phyloP scores from a whole-genome alignment of 305 asterid species.

The Fraxinus greggii region DNA sequence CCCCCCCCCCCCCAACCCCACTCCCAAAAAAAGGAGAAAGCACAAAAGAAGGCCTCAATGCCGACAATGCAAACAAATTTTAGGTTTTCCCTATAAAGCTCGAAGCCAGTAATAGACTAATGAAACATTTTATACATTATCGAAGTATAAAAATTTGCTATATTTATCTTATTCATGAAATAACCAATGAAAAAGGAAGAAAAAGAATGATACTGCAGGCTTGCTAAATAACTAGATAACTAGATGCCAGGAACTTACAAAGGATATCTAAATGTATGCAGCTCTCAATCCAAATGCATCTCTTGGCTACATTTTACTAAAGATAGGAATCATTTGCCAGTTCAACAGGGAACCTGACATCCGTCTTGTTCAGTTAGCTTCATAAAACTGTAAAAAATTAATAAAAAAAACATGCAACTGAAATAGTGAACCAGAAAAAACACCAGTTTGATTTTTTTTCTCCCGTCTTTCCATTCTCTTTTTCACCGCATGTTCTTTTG shows the following conservation, averaged over 20 bases:
- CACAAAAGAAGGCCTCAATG: not conserved
- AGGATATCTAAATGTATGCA: not conserved
- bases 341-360: not conserved
- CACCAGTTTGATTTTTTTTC: not conserved
- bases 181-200: not conserved
- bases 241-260: not conserved
- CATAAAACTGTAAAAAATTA: not conserved
- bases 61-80: not conserved
- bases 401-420: not conserved
- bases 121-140: not conserved
- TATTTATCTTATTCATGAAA: not conserved
- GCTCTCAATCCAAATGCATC: constrained; percentile 2
- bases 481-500: not conserved
- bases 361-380: not conserved
- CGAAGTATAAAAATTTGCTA: not conserved
- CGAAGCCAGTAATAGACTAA: not conserved
- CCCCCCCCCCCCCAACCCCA: too few species aligned
- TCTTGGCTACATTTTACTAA: not conserved
- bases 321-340: not conserved
- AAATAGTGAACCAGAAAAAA: not conserved
- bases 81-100: not conserved
- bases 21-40: not conserved
- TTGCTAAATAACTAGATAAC: not conserved
- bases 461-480: not conserved
- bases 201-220: not conserved